These are phyloP conservation scores for Amanita rubescens DNA, from an alignment of 768 basidiomycete species.

Conservation along the genomic window DNA sequence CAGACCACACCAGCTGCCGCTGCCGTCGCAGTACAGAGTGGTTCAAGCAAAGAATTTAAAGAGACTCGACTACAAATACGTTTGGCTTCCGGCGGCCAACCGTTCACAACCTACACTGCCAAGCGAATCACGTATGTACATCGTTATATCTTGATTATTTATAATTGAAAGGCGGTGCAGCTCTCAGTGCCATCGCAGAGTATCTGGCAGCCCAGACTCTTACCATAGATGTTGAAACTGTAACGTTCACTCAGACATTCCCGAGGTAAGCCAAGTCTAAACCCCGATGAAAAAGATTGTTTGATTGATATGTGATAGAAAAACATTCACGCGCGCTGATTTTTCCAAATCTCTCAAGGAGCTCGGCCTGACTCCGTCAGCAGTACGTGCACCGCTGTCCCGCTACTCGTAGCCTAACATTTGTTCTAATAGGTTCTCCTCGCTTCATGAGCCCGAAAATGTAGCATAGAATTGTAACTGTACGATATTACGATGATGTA, in stretches of 20 bases:
- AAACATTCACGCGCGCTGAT: conserved; percentile 66
- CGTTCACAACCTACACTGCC: conserved; percentile 72
- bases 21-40: conserved; percentile 19
- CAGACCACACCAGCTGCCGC: conserved; percentile 29
- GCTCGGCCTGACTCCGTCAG: conserved; percentile 86
- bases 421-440: neutral
- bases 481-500: neutral
- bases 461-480: neutral
- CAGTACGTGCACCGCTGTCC: conserved; percentile 40
- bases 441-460: neutral
- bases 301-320: conserved; percentile 36
- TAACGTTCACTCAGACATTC: conserved; percentile 74
- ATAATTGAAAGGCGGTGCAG: conserved; percentile 28
- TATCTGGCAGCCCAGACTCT: conserved; percentile 73
- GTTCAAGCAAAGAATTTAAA: conserved; percentile 69
- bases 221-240: conserved; percentile 65
- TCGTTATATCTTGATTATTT: neutral
- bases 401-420: conserved; percentile 1
- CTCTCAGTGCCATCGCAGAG: conserved; percentile 81
- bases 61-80: conserved; percentile 90
- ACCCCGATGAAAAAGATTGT: neutral
- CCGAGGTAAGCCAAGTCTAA: conserved; percentile 54
- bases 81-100: conserved; percentile 71
- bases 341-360: conserved; percentile 77
- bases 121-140: conserved; percentile 66